Evolutionary conservation across 148 eudicot species (phyloP).

Genomic region (Chenopodium berlandieri): DNA sequence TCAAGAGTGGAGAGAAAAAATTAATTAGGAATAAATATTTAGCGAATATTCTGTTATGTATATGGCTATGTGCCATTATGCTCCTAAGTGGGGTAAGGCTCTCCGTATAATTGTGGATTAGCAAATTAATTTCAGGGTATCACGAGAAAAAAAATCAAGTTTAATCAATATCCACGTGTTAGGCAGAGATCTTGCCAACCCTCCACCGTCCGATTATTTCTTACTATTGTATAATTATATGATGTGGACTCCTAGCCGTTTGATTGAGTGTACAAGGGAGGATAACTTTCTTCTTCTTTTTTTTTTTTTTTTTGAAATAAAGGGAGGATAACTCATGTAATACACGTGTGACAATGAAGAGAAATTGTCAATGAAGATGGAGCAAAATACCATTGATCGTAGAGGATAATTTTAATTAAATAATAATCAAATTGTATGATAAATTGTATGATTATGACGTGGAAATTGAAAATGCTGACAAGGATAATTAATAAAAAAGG

Average conservation of each 20-base stretch:
- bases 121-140: neutral
- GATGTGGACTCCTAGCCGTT: slow-evolving; percentile 21
- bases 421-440: too few relatives aligned
- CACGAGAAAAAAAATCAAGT: slow-evolving; percentile 20
- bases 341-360: slow-evolving; percentile 9
- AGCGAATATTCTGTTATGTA: slow-evolving; percentile 4
- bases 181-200: slow-evolving; percentile 10
- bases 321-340: neutral
- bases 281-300: neutral
- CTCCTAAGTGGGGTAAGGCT: too few relatives aligned
- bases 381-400: slow-evolving; percentile 10
- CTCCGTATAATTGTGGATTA: neutral
- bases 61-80: too few relatives aligned
- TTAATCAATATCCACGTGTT: slow-evolving; percentile 44
- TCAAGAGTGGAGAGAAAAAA: too few relatives aligned
- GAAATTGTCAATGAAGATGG: neutral
- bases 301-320: too few relatives aligned
- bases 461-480: slow-evolving; percentile 18
- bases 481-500: slow-evolving; percentile 7
- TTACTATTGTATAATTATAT: neutral
- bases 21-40: too few relatives aligned
- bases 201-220: slow-evolving; percentile 16
- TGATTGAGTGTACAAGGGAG: slow-evolving; percentile 2
- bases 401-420: slow-evolving; percentile 13
- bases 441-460: neutral